Conservation (phyloP, 2,329 filamentous ascomycete species). For the Hymenoscyphus occultus region DNA sequence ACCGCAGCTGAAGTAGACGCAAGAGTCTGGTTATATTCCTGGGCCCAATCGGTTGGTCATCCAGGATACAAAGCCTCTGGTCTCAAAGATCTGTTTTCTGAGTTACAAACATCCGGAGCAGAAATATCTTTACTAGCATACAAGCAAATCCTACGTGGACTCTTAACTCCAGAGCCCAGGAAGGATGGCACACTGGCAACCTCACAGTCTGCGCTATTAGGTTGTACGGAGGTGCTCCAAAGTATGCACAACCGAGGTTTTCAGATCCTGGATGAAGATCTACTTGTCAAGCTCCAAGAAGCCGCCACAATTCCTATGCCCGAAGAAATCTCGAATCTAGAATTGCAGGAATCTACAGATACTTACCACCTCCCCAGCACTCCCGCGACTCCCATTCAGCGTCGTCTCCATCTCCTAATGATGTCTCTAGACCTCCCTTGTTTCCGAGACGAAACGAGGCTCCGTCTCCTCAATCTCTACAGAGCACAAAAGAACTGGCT, state of each 20-base stretch:
- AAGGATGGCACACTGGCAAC: constrained; percentile 27
- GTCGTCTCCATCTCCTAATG: constrained; percentile 43
- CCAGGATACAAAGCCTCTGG: constrained; percentile 37
- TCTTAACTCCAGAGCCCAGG: constrained; percentile 34
- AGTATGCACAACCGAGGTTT: constrained; percentile 42
- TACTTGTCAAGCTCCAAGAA: constrained; percentile 32
- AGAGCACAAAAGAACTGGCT: constrained; percentile 49
- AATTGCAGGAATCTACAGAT: constrained; percentile 26
- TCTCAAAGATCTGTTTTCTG: constrained; percentile 37
- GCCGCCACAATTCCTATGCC: constrained; percentile 14
- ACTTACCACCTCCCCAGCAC: constrained; percentile 27
- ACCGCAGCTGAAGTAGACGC: constrained; percentile 34
- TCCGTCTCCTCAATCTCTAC: constrained; percentile 47
- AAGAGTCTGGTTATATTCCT: constrained; percentile 39
- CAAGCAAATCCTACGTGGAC: constrained; percentile 37
- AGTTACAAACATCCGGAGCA: constrained; percentile 37
- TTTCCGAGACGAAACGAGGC: constrained; percentile 40
- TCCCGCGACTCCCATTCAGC: constrained; percentile 22
- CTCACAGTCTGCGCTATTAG: constrained; percentile 22
- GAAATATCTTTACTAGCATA: constrained; percentile 38
- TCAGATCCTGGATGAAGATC: constrained; percentile 38
- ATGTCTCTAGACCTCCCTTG: constrained; percentile 45
- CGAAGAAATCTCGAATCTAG: constrained; percentile 29
- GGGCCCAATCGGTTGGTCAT: constrained; percentile 40
- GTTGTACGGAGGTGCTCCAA: constrained; percentile 42